Evolutionary conservation across 495 filamentous ascomycete species (phyloP), one percentile per base, ranked within the genome.

Genomic region (Tuber calosporum): DNA sequence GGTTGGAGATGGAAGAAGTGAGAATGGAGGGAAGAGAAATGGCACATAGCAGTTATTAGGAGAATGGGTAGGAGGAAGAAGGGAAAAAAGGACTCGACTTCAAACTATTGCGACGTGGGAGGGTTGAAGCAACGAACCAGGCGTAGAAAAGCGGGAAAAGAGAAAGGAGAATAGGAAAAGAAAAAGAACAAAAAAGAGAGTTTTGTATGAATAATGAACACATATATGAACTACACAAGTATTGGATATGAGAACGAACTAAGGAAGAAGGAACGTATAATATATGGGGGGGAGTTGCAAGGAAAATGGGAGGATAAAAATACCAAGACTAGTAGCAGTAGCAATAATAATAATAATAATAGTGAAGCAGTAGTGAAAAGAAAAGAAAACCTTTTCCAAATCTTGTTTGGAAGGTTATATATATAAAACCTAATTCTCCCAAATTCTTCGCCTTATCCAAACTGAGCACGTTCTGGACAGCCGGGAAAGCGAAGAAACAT

Each of bases 301-400:
- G n/a, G n/a, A n/a, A 30, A 68, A 43, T 26, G 11, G 69, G 0
- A 67, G 69, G 66, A 69, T 66, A 11, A 40, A 2, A 40, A 67
- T 77, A 30, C 72, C 75, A n/a, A 48, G 20, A 7, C 5, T n/a
- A n/a, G 76, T 36, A 75, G 74, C 69, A 70, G 76, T 78, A 68
- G 68, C 73, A 66, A 67, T 78, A 70, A 45, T 58, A 71, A 58
- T 34, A 77, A 70, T 69, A 77, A 77, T 66, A 72, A 17, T 62
- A 30, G 34, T 62, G 53, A 62, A 62, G n/a, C 13, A 62, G 26
- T 19, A 62, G 53, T 34, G 5, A 34, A 62, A 62, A 34, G n/a
- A 34, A 62, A 34, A 34, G 2, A 62, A 19, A 34, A 17, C 11
- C 5, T 11, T 62, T 62, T 13, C 53, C 48, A 7, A 48, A n/a